A percentile compares a stretch with the other conserved stretches of the same genome.
Evolutionary conservation across 768 basidiomycete species (phyloP).

Genomic region (Boletus reticuloceps): DNA sequence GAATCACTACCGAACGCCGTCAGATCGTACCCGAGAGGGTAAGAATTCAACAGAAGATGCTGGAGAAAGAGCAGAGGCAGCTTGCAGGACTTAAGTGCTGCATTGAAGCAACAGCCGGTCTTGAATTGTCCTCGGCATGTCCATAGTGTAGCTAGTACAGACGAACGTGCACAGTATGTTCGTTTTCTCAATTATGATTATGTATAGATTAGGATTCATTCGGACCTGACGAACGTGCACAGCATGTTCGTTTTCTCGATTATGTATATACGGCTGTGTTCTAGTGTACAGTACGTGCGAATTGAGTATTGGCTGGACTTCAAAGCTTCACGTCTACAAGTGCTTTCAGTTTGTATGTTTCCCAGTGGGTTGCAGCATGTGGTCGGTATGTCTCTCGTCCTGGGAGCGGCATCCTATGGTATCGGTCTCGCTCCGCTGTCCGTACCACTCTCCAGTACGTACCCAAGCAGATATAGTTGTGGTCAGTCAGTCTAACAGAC

Average conservation of each 20-base stretch:
- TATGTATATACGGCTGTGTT: too few species aligned
- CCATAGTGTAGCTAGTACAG: too few species aligned
- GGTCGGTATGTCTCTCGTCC: constrained; percentile 50
- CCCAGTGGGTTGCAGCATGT: constrained; percentile 23
- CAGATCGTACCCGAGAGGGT: constrained; percentile 1
- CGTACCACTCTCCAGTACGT: constrained; percentile 64
- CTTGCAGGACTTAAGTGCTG: neutral
- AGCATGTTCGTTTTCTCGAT: neutral
- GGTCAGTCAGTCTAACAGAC: constrained; percentile 21
- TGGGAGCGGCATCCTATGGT: constrained; percentile 63
- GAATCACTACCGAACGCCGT: constrained; percentile 1
- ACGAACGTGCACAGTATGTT: too few species aligned
- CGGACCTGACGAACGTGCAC: neutral
- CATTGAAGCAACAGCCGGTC: too few species aligned
- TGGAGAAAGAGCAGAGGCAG: constrained; percentile 4
- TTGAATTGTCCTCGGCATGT: too few species aligned
- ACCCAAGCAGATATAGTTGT: constrained; percentile 2
- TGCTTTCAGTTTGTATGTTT: constrained; percentile 15
- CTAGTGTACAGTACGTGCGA: neutral
- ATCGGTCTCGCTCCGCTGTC: constrained; percentile 76
- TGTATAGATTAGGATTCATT: too few species aligned
- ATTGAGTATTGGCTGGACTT: neutral
- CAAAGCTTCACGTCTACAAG: neutral
- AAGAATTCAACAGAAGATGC: constrained; percentile 1
- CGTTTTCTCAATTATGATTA: too few species aligned